Percentiles rank a stretch among this genome's conserved stretches.
Conservation (phyloP, 2,329 filamentous ascomycete genomes). For the Fusarium incarnatum region DNA sequence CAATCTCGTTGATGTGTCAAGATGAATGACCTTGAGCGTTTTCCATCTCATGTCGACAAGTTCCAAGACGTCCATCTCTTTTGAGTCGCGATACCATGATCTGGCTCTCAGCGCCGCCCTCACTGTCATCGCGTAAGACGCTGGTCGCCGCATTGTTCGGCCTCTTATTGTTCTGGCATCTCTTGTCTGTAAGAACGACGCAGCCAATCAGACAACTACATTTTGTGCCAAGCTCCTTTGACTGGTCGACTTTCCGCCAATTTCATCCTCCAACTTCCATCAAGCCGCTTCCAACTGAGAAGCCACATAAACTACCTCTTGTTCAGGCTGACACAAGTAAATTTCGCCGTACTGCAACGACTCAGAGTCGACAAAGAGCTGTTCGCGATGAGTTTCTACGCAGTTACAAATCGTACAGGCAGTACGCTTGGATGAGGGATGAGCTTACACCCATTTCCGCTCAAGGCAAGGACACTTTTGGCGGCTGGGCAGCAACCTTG, state of each 20-base stretch:
- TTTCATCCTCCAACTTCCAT: constrained; percentile 50
- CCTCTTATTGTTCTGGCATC: constrained; percentile 10
- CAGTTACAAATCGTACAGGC: constrained; percentile 64
- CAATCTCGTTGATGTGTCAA: neutral
- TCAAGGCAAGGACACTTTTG: constrained; percentile 60
- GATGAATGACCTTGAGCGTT: neutral
- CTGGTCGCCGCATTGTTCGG: constrained; percentile 9
- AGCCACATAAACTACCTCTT: constrained; percentile 43
- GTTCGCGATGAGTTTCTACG: constrained; percentile 58
- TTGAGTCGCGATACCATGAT: constrained; percentile 4
- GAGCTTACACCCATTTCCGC: constrained; percentile 65
- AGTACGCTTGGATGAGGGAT: constrained; percentile 66
- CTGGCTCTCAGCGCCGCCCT: neutral
- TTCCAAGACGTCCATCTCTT: neutral
- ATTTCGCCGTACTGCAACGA: constrained; percentile 36
- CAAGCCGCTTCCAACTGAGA: constrained; percentile 49
- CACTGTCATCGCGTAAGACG: neutral
- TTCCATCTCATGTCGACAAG: neutral
- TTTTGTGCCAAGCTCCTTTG: constrained; percentile 46
- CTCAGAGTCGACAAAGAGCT: constrained; percentile 51
- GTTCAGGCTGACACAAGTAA: constrained; percentile 48
- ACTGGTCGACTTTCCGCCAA: constrained; percentile 49
- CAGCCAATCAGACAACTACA: constrained; percentile 2
- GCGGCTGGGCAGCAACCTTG: constrained; percentile 69
- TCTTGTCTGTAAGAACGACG: constrained; percentile 3